Conservation (phyloP, 2,329 filamentous ascomycete genomes). For the Phialocephala subalpina region DNA sequence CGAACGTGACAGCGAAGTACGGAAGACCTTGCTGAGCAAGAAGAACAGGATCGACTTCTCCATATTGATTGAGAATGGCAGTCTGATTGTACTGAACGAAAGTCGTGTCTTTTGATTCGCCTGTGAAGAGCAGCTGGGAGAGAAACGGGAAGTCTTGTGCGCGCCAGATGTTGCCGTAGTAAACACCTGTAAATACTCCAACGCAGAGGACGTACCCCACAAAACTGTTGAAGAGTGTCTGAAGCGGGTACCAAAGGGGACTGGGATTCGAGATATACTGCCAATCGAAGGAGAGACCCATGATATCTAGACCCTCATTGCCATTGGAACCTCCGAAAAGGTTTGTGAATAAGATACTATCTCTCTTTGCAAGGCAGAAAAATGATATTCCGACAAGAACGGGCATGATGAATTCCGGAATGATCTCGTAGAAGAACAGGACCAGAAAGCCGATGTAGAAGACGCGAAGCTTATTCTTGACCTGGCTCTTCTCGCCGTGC, state of each 20-base stretch:
- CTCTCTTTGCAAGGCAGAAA: conserved; percentile 54
- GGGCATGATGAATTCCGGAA: conserved; percentile 55
- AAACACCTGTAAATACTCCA: conserved; percentile 46
- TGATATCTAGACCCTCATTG: conserved; percentile 52
- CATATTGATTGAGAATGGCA: conserved; percentile 48
- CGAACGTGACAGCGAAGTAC: conserved; percentile 49
- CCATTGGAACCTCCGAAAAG: conserved; percentile 55
- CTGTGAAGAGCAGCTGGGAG: conserved; percentile 50
- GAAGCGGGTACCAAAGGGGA: conserved; percentile 42
- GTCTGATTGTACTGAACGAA: conserved; percentile 52
- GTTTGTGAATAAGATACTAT: conserved; percentile 53
- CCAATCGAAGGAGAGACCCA: conserved; percentile 48
- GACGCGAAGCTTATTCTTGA: neutral
- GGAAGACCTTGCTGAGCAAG: conserved; percentile 50
- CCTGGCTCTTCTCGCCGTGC: conserved; percentile 27
- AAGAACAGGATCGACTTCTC: conserved; percentile 46
- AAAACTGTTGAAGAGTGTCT: conserved; percentile 42
- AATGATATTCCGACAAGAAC: conserved; percentile 46
- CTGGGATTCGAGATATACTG: conserved; percentile 45
- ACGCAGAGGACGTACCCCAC: conserved; percentile 46
- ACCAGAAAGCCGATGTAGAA: conserved; percentile 14
- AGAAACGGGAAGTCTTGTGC: conserved; percentile 52
- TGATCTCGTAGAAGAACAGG: conserved; percentile 54
- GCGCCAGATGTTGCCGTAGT: conserved; percentile 52
- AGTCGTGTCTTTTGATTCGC: conserved; percentile 45